Conservation (phyloP, 1,139 yeast species). For the Geotrichum phurueaensis region DNA sequence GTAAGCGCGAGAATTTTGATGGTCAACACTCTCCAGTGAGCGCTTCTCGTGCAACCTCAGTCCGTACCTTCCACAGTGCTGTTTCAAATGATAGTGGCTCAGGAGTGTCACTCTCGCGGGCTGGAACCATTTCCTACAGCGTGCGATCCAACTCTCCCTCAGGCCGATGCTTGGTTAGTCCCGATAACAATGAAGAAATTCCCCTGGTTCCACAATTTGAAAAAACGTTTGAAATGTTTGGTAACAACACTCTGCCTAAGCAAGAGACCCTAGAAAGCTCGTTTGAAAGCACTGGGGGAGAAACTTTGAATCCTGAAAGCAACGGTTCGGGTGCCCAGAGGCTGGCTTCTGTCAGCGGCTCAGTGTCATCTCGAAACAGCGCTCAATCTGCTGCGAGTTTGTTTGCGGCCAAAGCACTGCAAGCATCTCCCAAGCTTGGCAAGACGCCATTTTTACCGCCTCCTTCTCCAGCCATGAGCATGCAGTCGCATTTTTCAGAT, state of each 20-base stretch:
- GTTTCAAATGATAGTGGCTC: neutral
- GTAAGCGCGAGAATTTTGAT: neutral
- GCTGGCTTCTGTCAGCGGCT: neutral
- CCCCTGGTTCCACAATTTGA: slow-evolving; percentile 13
- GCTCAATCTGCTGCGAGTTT: neutral
- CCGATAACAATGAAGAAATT: slow-evolving; percentile 3
- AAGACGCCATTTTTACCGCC: slow-evolving; percentile 14
- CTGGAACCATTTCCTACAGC: neutral
- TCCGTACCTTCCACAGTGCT: neutral
- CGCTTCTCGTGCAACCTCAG: neutral
- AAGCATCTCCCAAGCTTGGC: slow-evolving; percentile 13
- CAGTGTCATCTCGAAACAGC: neutral
- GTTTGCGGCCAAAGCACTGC: slow-evolving; percentile 2
- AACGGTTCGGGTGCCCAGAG: neutral
- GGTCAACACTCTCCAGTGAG: neutral
- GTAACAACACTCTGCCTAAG: neutral
- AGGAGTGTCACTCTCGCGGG: neutral
- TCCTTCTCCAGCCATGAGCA: slow-evolving; percentile 7
- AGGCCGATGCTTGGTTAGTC: neutral
- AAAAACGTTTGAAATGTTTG: slow-evolving; percentile 10
- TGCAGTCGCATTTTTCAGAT: neutral
- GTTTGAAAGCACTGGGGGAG: neutral
- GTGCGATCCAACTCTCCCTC: neutral
- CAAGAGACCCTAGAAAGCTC: neutral
- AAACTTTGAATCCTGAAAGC: neutral